These are phyloP conservation scores for Schizopora paradoxa DNA, from an alignment of 1,284 basidiomycete genomes.

Conservation along the genomic window DNA sequence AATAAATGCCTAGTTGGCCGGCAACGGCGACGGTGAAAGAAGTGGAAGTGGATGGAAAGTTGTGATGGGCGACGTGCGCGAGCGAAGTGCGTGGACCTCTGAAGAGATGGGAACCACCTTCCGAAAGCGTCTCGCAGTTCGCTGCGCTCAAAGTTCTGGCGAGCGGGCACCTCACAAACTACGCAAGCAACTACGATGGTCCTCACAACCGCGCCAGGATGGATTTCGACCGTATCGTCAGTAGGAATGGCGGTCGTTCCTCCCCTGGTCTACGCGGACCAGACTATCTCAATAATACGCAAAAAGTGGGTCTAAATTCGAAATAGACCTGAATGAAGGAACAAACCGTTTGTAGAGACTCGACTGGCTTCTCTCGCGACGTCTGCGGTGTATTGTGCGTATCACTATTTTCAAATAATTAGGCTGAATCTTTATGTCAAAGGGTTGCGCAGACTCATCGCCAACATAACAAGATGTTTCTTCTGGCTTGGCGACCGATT, in stretches of 20 bases:
- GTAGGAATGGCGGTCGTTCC: constrained; percentile 71
- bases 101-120: too few relatives aligned
- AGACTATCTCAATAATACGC: constrained; percentile 65
- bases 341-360: constrained; percentile 47
- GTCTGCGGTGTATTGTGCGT: constrained; percentile 72
- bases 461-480: constrained; percentile 81
- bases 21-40: constrained; percentile 4
- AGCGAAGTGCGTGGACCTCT: too few relatives aligned
- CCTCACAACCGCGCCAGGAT: too few relatives aligned
- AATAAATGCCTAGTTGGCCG: constrained; percentile 15
- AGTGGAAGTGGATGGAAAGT: neutral
- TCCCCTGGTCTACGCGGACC: constrained; percentile 76
- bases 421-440: constrained; percentile 7
- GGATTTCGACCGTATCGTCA: constrained; percentile 54
- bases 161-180: too few relatives aligned
- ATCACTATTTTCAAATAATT: constrained; percentile 13
- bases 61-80: too few relatives aligned
- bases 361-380: constrained; percentile 81
- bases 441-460: constrained; percentile 49
- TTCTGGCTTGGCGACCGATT: constrained; percentile 83
- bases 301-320: constrained; percentile 47
- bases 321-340: constrained; percentile 20
- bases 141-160: too few relatives aligned
- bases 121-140: too few relatives aligned
- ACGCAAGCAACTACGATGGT: too few relatives aligned